Evolutionary conservation across 2,329 filamentous ascomycete species (phyloP).

Genomic region (Aspergillus bombycis): DNA sequence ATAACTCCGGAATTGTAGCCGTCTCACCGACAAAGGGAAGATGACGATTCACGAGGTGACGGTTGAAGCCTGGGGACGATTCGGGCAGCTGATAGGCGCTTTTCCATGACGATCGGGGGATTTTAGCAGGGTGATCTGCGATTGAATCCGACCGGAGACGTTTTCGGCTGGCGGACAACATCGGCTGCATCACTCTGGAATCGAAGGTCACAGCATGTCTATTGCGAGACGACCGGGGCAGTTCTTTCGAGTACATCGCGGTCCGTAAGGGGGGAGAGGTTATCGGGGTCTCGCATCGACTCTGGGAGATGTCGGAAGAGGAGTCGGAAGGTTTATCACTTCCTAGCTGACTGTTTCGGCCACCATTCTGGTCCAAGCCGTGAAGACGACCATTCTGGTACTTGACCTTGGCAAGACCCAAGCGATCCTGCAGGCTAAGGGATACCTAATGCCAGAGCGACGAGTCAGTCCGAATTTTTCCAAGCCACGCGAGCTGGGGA

Average conservation of each 20-base stretch:
- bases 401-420: conserved; percentile 96
- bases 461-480: conserved; percentile 24
- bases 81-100: conserved; percentile 74
- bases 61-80: conserved; percentile 82
- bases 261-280: conserved; percentile 85
- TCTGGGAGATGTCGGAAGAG: conserved; percentile 78
- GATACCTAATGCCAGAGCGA: conserved; percentile 69
- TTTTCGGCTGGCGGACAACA: conserved; percentile 61
- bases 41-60: conserved; percentile 73
- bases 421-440: conserved; percentile 85
- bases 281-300: conserved; percentile 52
- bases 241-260: conserved; percentile 80
- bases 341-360: conserved; percentile 64
- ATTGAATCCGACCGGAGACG: conserved; percentile 69
- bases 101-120: conserved; percentile 71
- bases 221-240: conserved; percentile 59
- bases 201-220: conserved; percentile 50
- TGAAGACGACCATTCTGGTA: conserved; percentile 95
- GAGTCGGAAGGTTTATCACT: conserved; percentile 83
- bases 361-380: conserved; percentile 72
- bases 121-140: conserved; percentile 60
- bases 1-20: conserved; percentile 68
- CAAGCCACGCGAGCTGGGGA: background rate
- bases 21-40: conserved; percentile 78
- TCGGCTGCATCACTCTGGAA: conserved; percentile 46